Evolutionary conservation across 805 yeast genomes (phyloP), one percentile per base, ranked within the genome.

Genomic region (Zygotorulaspora florentina): DNA sequence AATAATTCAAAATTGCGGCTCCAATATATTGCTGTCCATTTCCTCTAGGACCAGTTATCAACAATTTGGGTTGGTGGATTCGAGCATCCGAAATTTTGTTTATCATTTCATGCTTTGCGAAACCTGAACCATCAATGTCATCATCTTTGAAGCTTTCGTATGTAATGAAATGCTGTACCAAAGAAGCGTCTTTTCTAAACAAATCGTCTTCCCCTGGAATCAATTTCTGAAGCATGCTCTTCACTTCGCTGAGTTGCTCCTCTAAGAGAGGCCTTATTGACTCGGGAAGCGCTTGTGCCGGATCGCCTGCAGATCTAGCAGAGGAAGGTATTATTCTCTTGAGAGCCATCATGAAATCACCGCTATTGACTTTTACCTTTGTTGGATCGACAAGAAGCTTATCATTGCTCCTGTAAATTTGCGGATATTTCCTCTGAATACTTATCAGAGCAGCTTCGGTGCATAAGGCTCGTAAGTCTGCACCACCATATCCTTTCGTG

Each of bases 401-500:
- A 39, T 85, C 85, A 43, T 76, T 73, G 8, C 90, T 76, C 51
- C 75, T 69, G 65, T 93, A 93, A 37, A 93, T 91, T 65, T 93
- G 98, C 0, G 99, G 99, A 55, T 84, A 91, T 38, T 83, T 79
- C 52, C 98, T 72, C 66, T 91, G 97, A 34, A 93, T 91, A 57
- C 96, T 83, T 57, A 85, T 83, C 51, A 93, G 72, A 0, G 98
- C 98, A 26, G 97, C 90, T 62, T 93, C 99, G 0, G 98, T 91
- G 64, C 98, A 89, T 26, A 93, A 70, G 0, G 98, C 96, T 45
- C 96, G 72, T 51, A 93, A 70, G 65, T 93, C 99, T 2, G 99
- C 98, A 70, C 99, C 99, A 39, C 99, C 99, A 60, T 87, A 93
- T 0, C 99, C 99, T 62, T 90, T 91, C 0, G 99, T 91, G 46